Base-by-base conservation (phyloP, 352 stramenopile species). In the Pythium grandisporangium region DNA sequence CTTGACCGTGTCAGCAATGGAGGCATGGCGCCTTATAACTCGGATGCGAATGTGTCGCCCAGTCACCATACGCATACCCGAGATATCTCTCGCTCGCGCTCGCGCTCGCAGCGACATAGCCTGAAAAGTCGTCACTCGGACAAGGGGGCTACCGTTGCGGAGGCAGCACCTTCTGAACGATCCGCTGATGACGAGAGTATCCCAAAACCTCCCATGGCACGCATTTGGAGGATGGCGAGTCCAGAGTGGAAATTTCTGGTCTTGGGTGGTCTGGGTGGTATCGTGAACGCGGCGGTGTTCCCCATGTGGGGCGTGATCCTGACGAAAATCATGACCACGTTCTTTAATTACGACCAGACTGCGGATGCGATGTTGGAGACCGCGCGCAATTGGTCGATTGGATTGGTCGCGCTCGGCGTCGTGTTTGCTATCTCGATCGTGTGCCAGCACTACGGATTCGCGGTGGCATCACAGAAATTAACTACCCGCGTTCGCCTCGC, bases 21-120 rank as follows among this genome's bases (percentile, higher is more conserved):
- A 39, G 66, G 91, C 21, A 95, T 96, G 49, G 90, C 96, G 42
- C 54, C 63, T 21, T 80, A 82, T 2, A 57, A 59, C 4, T 66
- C 85, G 38, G 64, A 98, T 7, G 96, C 74, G 6, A 93, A 91
- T 33, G 94, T 93, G 8, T 89, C 98, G 69, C 96, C 96, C 36
- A 76, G 7, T 32, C 13, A n/a, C n/a, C n/a, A n/a, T n/a, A n/a
- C n/a, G n/a, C n/a, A n/a, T n/a, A n/a, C n/a, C n/a, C n/a, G n/a
- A n/a, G n/a, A n/a, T n/a, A n/a, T n/a, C n/a, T n/a, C n/a, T n/a
- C n/a, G n/a, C n/a, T n/a, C n/a, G n/a, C n/a, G n/a, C n/a, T n/a
- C n/a, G n/a, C n/a, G n/a, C n/a, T n/a, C n/a, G n/a, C n/a, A n/a
- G n/a, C n/a, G n/a, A n/a, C n/a, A n/a, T n/a, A n/a, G n/a, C n/a